Evolutionary conservation across 2,329 filamentous ascomycete genomes (phyloP).

Genomic region (Albophoma yamanashiensis): DNA sequence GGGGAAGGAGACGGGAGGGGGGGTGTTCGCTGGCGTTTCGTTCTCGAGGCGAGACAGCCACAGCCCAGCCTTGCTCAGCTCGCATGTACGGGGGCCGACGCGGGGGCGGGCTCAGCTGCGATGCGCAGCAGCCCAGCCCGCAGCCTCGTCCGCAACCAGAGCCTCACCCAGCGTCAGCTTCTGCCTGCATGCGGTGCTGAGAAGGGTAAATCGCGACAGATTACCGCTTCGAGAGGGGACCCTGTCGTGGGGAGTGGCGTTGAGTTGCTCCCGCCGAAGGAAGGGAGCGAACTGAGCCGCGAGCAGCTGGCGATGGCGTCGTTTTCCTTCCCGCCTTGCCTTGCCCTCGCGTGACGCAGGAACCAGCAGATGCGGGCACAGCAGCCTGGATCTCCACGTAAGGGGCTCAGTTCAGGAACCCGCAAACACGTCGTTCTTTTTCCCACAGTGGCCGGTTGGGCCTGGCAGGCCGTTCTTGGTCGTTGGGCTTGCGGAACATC

Average conservation of each 20-base stretch:
- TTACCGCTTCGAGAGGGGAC: background rate
- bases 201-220: background rate
- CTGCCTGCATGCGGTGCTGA: background rate
- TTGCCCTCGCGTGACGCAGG: background rate
- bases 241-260: background rate
- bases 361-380: background rate
- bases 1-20: background rate
- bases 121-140: background rate
- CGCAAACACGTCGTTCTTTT: background rate
- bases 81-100: background rate
- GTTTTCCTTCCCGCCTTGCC: background rate
- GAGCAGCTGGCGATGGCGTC: background rate
- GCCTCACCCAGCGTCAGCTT: background rate
- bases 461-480: background rate
- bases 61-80: background rate
- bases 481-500: background rate
- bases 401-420: background rate
- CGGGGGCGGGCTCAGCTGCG: background rate
- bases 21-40: background rate
- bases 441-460: background rate
- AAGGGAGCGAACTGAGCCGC: background rate
- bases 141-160: background rate
- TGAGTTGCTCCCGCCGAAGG: background rate
- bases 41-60: background rate
- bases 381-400: background rate